Evolutionary conservation across 2,329 filamentous ascomycete species (phyloP).

Genomic region (Setomelanomma holmii): DNA sequence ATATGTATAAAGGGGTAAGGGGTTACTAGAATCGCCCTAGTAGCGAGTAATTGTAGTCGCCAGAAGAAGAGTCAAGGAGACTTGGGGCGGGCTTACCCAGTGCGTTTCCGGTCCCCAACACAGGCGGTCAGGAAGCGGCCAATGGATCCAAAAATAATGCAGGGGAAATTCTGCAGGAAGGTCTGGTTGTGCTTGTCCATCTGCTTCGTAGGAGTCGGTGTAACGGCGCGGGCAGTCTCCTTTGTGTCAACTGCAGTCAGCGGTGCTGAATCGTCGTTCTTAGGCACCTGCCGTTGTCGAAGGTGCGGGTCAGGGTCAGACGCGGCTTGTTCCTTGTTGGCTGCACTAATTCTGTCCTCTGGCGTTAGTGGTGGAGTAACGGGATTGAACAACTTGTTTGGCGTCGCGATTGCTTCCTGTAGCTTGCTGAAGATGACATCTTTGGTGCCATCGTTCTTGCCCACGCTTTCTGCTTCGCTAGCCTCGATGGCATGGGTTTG

Average conservation of each 20-base stretch:
- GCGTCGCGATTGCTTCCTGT: slow-evolving; percentile 17
- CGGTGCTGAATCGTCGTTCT: slow-evolving; percentile 6
- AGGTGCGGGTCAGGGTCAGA: slow-evolving; percentile 13
- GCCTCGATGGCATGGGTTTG: slow-evolving; percentile 7
- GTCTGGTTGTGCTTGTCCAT: slow-evolving; percentile 7
- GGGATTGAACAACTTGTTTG: slow-evolving; percentile 14
- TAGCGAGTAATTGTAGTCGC: not conserved
- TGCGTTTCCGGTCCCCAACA: slow-evolving; percentile 27
- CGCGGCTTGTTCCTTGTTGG: slow-evolving; percentile 2
- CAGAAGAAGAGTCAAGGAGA: not conserved
- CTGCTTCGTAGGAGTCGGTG: not conserved
- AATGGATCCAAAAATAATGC: slow-evolving; percentile 16
- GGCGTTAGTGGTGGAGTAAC: slow-evolving; percentile 21
- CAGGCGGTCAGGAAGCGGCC: slow-evolving; percentile 22
- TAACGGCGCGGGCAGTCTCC: not conserved
- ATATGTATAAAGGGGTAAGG: not conserved
- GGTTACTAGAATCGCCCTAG: not conserved
- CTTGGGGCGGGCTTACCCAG: slow-evolving; percentile 28
- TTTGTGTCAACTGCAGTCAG: not conserved
- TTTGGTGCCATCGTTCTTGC: slow-evolving; percentile 23
- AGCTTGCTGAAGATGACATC: slow-evolving; percentile 17
- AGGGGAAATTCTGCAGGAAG: slow-evolving; percentile 13
- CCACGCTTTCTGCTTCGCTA: slow-evolving; percentile 22
- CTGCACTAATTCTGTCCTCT: slow-evolving; percentile 5
- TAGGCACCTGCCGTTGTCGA: slow-evolving; percentile 19